Conservation (phyloP, 345 rosid genomes). For the Brassica cretica region DNA sequence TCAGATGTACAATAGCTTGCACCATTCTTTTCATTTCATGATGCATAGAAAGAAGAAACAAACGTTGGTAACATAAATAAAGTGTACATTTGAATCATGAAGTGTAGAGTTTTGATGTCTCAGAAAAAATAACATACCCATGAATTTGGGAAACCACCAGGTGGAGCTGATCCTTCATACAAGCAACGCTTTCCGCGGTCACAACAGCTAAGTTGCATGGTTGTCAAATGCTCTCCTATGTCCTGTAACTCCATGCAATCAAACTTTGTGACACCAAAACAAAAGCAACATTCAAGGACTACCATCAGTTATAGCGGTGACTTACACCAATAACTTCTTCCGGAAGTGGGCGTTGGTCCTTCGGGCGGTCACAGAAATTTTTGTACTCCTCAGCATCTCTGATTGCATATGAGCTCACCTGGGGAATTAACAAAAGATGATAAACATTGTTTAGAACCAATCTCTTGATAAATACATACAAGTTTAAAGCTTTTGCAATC, state of each 20-base stretch:
- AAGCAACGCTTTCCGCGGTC: conserved; percentile 82
- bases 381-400: conserved; percentile 89
- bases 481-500: neutral
- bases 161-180: conserved; percentile 82
- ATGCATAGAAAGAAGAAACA: neutral
- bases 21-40: conserved; percentile 50
- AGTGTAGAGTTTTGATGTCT: conserved; percentile 2
- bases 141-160: conserved; percentile 81
- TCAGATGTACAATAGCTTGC: conserved; percentile 81
- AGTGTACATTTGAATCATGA: neutral
- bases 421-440: neutral
- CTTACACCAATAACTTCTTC: conserved; percentile 92
- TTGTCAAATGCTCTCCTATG: conserved; percentile 76
- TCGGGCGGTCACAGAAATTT: conserved; percentile 81
- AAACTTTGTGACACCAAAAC: neutral
- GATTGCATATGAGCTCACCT: conserved; percentile 74
- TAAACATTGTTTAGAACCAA: neutral
- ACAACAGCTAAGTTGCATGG: conserved; percentile 68
- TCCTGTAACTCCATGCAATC: conserved; percentile 49
- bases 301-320: neutral
- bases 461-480: neutral
- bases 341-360: conserved; percentile 78
- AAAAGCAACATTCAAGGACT: neutral
- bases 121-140: conserved; percentile 53
- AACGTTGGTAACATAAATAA: neutral